Conservation (phyloP, 129 eudicot genomes). For the Tagetes erecta region DNA sequence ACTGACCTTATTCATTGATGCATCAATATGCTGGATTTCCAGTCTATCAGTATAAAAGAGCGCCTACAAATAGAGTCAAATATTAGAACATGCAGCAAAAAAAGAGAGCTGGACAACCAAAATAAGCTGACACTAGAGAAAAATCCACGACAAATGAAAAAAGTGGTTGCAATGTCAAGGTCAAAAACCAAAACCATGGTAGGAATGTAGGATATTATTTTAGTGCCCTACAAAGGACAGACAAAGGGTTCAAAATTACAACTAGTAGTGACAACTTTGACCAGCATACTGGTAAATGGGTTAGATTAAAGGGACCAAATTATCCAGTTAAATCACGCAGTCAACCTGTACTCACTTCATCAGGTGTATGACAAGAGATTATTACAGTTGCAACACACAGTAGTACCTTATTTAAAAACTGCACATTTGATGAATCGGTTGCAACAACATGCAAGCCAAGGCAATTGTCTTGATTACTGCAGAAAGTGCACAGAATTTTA, state of each 20-base stretch:
- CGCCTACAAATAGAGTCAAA: slow-evolving; percentile 41
- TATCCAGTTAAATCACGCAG: not conserved
- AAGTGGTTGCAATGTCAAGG: not conserved
- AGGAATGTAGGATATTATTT: not conserved
- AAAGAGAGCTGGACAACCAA: slow-evolving; percentile 7
- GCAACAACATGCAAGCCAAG: slow-evolving; percentile 89
- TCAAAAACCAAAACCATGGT: not conserved
- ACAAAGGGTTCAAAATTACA: not conserved
- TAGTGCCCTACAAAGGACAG: not conserved
- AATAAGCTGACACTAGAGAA: not conserved
- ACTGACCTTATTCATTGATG: slow-evolving; percentile 45
- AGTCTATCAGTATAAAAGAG: slow-evolving; percentile 59
- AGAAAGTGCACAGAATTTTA: slow-evolving; percentile 66
- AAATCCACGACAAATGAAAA: not conserved
- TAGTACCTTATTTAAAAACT: slow-evolving; percentile 66
- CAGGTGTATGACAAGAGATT: not conserved
- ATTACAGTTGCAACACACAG: not conserved
- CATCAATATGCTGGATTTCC: slow-evolving; percentile 47
- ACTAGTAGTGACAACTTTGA: not conserved
- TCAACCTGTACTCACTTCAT: not conserved
- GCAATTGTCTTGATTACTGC: slow-evolving; percentile 49
- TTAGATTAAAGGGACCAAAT: not conserved
- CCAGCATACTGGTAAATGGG: not conserved
- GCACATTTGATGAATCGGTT: slow-evolving; percentile 68
- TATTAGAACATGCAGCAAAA: not conserved